Evolutionary conservation across 108 stramenopile species (phyloP).

Genomic region (Mediolabrus comicus): DNA sequence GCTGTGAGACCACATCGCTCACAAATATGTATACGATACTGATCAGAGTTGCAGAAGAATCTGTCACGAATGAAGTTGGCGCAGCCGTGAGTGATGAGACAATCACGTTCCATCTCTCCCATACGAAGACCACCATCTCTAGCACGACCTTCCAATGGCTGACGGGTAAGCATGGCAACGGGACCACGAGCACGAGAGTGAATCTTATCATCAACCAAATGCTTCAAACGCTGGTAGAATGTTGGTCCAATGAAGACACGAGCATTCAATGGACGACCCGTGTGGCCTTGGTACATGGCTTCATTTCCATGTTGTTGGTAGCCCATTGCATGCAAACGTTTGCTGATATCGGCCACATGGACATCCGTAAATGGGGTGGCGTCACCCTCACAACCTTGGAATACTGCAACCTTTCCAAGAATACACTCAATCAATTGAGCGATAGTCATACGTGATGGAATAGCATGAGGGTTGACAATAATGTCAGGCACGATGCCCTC

Average conservation of each 20-base stretch:
- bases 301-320: conserved; percentile 98
- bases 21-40: conserved; percentile 97
- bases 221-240: conserved; percentile 99
- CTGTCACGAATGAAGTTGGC: conserved; percentile 98
- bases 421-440: conserved; percentile 99
- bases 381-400: conserved; percentile 96
- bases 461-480: conserved; percentile 99
- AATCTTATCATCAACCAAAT: conserved; percentile 99
- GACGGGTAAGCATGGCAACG: conserved; percentile 96
- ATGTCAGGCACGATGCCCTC: conserved; percentile 99
- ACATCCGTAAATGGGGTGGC: conserved; percentile 98
- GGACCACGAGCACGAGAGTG: conserved; percentile 98
- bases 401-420: conserved; percentile 95
- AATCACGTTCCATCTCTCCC: conserved; percentile 99
- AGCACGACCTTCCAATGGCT: conserved; percentile 98
- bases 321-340: conserved; percentile 92
- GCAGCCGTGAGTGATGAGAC: conserved; percentile 98
- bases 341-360: conserved; percentile 92
- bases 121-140: conserved; percentile 98
- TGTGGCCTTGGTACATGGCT: conserved; percentile 97
- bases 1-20: conserved; percentile 96
- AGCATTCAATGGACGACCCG: conserved; percentile 92
- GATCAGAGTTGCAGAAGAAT: conserved; percentile 96
- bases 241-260: conserved; percentile 99
- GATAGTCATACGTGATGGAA: conserved; percentile 99